Conservation (phyloP, 805 yeast genomes). For the Spathaspora sp. region DNA sequence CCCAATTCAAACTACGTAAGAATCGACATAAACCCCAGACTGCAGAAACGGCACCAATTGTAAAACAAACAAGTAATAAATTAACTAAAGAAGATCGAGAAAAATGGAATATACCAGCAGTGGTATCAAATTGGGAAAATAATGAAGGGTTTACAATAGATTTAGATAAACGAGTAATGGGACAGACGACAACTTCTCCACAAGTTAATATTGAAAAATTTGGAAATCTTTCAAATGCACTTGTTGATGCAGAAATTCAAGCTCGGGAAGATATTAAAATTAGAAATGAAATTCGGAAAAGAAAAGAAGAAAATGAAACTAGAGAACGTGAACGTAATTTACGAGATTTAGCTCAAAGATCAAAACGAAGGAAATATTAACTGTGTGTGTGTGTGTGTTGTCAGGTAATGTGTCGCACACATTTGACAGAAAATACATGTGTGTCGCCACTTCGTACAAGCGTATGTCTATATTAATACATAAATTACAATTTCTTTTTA, state of each 20-base stretch:
- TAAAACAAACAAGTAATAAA: constrained; percentile 27
- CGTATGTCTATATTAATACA: neutral
- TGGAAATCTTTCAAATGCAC: constrained; percentile 63
- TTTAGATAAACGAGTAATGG: constrained; percentile 63
- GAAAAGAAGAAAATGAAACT: constrained; percentile 13
- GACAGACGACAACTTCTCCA: constrained; percentile 18
- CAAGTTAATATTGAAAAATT: constrained; percentile 52
- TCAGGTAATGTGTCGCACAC: too few species aligned
- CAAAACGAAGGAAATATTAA: constrained; percentile 1
- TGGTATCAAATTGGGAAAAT: constrained; percentile 94
- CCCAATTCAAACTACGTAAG: constrained; percentile 67
- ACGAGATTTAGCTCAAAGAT: constrained; percentile 25
- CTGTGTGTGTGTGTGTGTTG: too few species aligned
- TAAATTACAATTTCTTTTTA: neutral
- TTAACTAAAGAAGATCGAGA: constrained; percentile 69
- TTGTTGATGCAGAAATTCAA: constrained; percentile 54
- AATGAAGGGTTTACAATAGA: constrained; percentile 84
- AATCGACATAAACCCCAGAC: constrained; percentile 65
- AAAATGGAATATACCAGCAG: constrained; percentile 86
- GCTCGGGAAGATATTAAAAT: constrained; percentile 16
- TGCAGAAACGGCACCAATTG: constrained; percentile 53
- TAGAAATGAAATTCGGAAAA: constrained; percentile 3
- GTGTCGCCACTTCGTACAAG: too few species aligned
- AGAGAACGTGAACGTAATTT: constrained; percentile 8
- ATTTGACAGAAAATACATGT: too few species aligned